Conservation (phyloP, 352 stramenopile species). For the Discostella stelligera region DNA sequence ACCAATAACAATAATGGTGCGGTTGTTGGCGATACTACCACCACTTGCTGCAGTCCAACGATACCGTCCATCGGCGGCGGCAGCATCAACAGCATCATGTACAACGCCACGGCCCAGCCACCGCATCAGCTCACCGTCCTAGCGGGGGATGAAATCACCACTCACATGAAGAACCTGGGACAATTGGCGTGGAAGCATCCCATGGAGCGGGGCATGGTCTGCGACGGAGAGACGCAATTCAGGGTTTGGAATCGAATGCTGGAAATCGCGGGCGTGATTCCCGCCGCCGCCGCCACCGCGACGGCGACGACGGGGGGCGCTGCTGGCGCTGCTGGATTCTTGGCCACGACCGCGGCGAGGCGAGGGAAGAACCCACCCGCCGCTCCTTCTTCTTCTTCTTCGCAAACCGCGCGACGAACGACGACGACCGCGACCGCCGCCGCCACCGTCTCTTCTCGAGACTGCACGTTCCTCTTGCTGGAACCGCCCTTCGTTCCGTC, state of each 20-base stretch:
- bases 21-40: background rate
- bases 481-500: slow-evolving; percentile 63
- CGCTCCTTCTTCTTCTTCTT: background rate
- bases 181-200: slow-evolving; percentile 33
- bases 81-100: slow-evolving; percentile 51
- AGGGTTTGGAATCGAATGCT: slow-evolving; percentile 73
- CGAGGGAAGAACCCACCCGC: background rate
- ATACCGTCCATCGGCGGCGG: slow-evolving; percentile 62
- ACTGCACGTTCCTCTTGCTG: slow-evolving; percentile 54
- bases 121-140: slow-evolving; percentile 70
- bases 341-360: background rate
- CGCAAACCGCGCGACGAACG: background rate
- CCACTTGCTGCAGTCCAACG: slow-evolving; percentile 50
- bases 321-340: background rate
- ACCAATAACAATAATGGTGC: background rate
- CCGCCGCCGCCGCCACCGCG: no score
- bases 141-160: slow-evolving; percentile 63
- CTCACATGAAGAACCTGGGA: slow-evolving; percentile 49
- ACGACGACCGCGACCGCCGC: background rate
- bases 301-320: no score
- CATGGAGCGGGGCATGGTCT: slow-evolving; percentile 70
- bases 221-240: slow-evolving; percentile 70
- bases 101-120: slow-evolving; percentile 67
- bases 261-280: slow-evolving; percentile 46
- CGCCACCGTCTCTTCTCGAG: slow-evolving; percentile 15